phyloP scores from a whole-genome alignment of 2,329 filamentous ascomycete species.

The Penicillium brasilianum region DNA sequence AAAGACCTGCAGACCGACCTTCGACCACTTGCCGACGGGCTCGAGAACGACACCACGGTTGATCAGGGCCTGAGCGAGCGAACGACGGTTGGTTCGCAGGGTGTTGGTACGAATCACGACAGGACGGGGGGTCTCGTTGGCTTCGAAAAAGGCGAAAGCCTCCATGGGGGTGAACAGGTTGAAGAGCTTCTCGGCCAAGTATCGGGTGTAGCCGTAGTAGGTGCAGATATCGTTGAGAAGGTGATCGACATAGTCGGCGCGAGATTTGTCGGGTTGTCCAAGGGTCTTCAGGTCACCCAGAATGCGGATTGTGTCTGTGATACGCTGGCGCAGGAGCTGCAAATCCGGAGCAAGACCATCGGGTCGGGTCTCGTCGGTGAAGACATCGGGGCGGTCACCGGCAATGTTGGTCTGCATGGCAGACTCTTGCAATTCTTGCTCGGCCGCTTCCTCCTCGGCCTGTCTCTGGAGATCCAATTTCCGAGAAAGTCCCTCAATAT shows the following conservation, averaged over 20 bases:
- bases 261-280: constrained; percentile 76
- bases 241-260: constrained; percentile 85
- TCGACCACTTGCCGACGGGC: constrained; percentile 97
- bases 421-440: constrained; percentile 82
- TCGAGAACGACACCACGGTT: constrained; percentile 96
- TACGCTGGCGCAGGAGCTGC: constrained; percentile 82
- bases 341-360: constrained; percentile 80
- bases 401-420: constrained; percentile 93
- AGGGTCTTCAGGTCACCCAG: constrained; percentile 86
- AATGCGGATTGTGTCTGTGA: constrained; percentile 91
- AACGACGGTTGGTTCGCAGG: constrained; percentile 74
- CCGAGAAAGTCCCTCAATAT: constrained; percentile 88
- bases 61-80: constrained; percentile 90
- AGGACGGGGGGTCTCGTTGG: constrained; percentile 91
- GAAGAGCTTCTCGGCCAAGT: constrained; percentile 94
- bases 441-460: constrained; percentile 79
- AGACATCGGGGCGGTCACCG: constrained; percentile 71
- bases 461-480: constrained; percentile 80
- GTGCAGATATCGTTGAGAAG: constrained; percentile 89
- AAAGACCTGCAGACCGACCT: constrained; percentile 95
- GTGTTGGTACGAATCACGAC: constrained; percentile 98
- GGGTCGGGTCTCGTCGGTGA: constrained; percentile 61
- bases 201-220: constrained; percentile 96
- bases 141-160: constrained; percentile 97
- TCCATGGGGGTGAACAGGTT: constrained; percentile 90